Evolutionary conservation across 192 early-diverging fungal species (phyloP).

Genomic region (Backusella luteola): DNA sequence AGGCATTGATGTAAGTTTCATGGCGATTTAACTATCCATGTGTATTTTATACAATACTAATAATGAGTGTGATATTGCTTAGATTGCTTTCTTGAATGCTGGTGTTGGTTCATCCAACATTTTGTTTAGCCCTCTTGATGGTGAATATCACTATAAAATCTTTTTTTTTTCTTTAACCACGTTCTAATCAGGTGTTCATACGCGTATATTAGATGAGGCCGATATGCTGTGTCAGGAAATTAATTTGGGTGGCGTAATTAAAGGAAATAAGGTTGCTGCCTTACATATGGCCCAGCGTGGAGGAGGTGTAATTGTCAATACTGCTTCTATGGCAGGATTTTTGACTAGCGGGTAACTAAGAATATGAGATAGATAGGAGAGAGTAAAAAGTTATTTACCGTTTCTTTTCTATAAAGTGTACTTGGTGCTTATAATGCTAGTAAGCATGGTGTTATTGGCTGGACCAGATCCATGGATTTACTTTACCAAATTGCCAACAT

Average conservation of each 20-base stretch:
- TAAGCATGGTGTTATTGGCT: constrained; percentile 23
- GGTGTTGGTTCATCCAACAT: not conserved
- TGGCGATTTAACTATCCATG: too few relatives aligned
- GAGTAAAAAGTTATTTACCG: not conserved
- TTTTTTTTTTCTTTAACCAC: not conserved
- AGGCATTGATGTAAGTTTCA: constrained; percentile 31
- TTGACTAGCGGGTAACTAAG: not conserved
- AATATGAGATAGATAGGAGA: not conserved
- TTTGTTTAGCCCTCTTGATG: not conserved
- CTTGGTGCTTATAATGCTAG: constrained; percentile 10
- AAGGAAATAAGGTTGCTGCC: constrained; percentile 27
- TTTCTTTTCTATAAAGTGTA: not conserved
- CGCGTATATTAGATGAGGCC: not conserved
- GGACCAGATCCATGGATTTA: constrained; percentile 9
- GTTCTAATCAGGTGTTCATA: not conserved
- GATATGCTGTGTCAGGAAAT: not conserved
- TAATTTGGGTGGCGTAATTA: constrained; percentile 13
- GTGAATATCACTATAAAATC: not conserved
- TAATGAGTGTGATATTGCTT: not conserved
- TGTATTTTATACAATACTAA: too few relatives aligned
- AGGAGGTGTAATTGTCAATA: constrained; percentile 28
- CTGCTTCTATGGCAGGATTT: constrained; percentile 31
- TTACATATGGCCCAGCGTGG: constrained; percentile 28
- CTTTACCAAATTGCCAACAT: constrained; percentile 11
- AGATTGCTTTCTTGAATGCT: not conserved